These are phyloP conservation scores for Talaromyces sp. DNA, from an alignment of 2,329 filamentous ascomycete species.

Conservation along the genomic window DNA sequence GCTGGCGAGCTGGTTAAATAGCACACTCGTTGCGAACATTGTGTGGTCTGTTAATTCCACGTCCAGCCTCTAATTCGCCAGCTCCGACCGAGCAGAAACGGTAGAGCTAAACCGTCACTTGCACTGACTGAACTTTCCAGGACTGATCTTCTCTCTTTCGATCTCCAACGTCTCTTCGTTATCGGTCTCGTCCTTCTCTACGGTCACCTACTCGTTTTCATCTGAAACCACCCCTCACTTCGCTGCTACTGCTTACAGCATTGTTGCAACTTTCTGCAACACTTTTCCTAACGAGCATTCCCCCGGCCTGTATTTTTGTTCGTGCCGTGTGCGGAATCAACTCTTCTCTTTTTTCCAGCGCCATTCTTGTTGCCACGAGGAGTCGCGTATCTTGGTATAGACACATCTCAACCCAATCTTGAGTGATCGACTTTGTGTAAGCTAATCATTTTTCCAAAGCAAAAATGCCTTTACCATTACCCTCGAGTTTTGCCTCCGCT, in stretches of 20 bases:
- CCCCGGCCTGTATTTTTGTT: conserved; percentile 17
- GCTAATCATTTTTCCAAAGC: conserved; percentile 24
- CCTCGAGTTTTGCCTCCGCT: conserved; percentile 79
- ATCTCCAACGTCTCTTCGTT: conserved; percentile 17
- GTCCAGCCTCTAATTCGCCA: conserved; percentile 3
- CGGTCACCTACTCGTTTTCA: conserved; percentile 14
- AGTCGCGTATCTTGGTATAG: conserved; percentile 14
- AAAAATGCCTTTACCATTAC: conserved; percentile 67
- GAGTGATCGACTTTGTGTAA: conserved; percentile 19
- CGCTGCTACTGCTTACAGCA: conserved; percentile 17
- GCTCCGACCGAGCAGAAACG: conserved; percentile 1
- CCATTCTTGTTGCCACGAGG: conserved; percentile 18
- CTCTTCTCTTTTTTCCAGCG: conserved; percentile 16
- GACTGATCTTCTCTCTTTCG: conserved; percentile 17
- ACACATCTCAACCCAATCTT: conserved; percentile 13
- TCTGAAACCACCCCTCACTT: conserved; percentile 11
- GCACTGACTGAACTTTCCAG: conserved; percentile 9
- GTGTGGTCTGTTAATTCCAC: conserved; percentile 15
- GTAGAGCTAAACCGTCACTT: conserved; percentile 7
- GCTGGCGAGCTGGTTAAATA: conserved; percentile 12
- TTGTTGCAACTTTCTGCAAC: conserved; percentile 13
- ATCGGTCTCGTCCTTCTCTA: conserved; percentile 13
- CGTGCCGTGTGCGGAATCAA: conserved; percentile 19
- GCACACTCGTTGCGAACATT: conserved; percentile 12
- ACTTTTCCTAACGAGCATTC: conserved; percentile 7